These are phyloP conservation scores for Sisymbrium irio DNA, from an alignment of 345 rosid species.

Conservation along the genomic window DNA sequence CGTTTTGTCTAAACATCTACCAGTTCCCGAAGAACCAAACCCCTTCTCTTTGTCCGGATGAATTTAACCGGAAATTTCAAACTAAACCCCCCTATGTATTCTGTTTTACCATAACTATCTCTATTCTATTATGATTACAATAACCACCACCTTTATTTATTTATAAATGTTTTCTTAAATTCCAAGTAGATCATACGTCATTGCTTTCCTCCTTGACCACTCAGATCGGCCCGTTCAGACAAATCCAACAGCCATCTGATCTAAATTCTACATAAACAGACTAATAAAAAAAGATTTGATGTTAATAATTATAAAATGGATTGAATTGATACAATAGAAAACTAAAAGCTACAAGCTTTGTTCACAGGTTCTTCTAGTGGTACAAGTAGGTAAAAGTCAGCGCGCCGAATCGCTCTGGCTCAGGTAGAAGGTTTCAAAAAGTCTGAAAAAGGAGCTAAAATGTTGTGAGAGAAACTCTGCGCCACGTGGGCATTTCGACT, in stretches of 20 bases:
- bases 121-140: not conserved
- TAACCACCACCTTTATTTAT: not conserved
- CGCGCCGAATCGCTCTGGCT: not conserved
- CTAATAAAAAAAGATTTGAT: not conserved
- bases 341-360: not conserved
- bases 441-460: not conserved
- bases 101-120: not conserved
- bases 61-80: not conserved
- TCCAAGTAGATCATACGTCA: not conserved
- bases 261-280: not conserved
- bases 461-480: not conserved
- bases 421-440: not conserved
- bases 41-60: not conserved
- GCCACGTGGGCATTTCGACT: not conserved
- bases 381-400: constrained; percentile 3
- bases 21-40: not conserved
- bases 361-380: not conserved
- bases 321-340: not conserved
- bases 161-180: not conserved
- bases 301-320: not conserved
- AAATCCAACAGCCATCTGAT: not conserved
- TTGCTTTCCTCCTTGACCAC: not conserved
- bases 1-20: constrained; percentile 27
- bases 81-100: not conserved
- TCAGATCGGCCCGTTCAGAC: not conserved